Base-by-base conservation (phyloP, 441 rosid species). In the Daphne laureola region DNA sequence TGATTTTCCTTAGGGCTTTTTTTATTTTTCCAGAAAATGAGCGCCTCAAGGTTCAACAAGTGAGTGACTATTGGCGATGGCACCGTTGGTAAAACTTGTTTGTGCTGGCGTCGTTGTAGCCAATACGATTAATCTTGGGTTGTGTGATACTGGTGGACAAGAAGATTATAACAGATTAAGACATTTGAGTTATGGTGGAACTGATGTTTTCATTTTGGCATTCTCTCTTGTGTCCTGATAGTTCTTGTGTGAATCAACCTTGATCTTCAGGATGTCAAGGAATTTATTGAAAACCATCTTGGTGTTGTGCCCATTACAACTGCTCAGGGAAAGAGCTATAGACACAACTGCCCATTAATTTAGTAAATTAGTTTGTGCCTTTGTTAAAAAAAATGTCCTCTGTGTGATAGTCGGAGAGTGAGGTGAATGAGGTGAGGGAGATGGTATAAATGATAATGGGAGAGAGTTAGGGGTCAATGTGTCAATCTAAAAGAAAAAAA, bases 41-140 rank as follows among this genome's bases (percentile, higher is more conserved):
- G 90, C 48, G 86, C 90, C 41, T 73, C 84, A 42, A 78, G 86
- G 76, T 80, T 80, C 62, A 80, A 78, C 31, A 80, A 80, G 73
- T 80, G 90, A 49, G 86, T 80, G 7, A 83, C 86, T n/a, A 86
- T 83, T 27, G 90, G 90, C 62, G 84, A 83, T 57, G 84, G 86
- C 42, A 79, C 84, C 35, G 84, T 83, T 18, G 86, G 90, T 31
- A 83, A 83, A 78, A 80, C 90, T 12, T 80, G 86, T 65, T 66
- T 80, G 81, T 41, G 87, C 87, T 1, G 78, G 75, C 73, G 87
- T 78, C 51, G n/a, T n/a, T n/a, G 79, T 81, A 38, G 87, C 78
- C 36, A 40, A 43, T 41, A 78, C 83, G 0, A 76, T 81, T 46
- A 81, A 81, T 62, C 67, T 81, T 51, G 83, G 87, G 38, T 68